These are phyloP conservation scores for Dioszegia crocea DNA, from an alignment of 768 basidiomycete species.

Conservation along the genomic window DNA sequence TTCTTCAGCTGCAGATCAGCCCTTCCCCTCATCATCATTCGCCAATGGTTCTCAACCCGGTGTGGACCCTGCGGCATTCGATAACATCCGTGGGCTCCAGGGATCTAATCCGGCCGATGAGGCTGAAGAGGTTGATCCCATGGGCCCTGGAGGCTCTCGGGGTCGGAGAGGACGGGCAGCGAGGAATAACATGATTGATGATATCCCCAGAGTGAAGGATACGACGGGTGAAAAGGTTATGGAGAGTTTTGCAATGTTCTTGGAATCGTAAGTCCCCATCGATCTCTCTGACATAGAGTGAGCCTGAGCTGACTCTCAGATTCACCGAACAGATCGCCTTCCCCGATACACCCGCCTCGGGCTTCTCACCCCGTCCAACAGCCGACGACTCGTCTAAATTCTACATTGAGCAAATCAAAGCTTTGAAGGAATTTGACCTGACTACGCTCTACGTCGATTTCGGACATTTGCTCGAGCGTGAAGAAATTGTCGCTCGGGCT, in stretches of 20 bases:
- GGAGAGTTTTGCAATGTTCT: slow-evolving; percentile 83
- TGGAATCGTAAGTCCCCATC: slow-evolving; percentile 66
- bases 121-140: slow-evolving; percentile 23
- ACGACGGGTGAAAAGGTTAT: slow-evolving; percentile 92
- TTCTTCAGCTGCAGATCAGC: slow-evolving; percentile 4
- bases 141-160: background rate
- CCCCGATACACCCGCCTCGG: slow-evolving; percentile 70
- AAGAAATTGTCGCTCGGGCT: slow-evolving; percentile 89
- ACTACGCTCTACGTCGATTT: slow-evolving; percentile 97
- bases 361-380: slow-evolving; percentile 18
- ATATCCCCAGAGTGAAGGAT: slow-evolving; percentile 84
- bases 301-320: slow-evolving; percentile 52
- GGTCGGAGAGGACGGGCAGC: slow-evolving; percentile 12
- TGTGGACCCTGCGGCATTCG: slow-evolving; percentile 37
- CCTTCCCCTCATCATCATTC: slow-evolving; percentile 16
- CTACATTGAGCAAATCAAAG: slow-evolving; percentile 89
- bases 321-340: slow-evolving; percentile 78
- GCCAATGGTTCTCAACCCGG: slow-evolving; percentile 29
- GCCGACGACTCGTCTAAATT: slow-evolving; percentile 61
- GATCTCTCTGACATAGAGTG: background rate
- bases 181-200: slow-evolving; percentile 47
- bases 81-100: slow-evolving; percentile 34
- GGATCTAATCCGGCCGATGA: slow-evolving; percentile 20
- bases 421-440: slow-evolving; percentile 89
- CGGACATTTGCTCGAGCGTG: slow-evolving; percentile 77